Conservation (phyloP, 257 asterid genomes). For the Gentiana straminea region DNA sequence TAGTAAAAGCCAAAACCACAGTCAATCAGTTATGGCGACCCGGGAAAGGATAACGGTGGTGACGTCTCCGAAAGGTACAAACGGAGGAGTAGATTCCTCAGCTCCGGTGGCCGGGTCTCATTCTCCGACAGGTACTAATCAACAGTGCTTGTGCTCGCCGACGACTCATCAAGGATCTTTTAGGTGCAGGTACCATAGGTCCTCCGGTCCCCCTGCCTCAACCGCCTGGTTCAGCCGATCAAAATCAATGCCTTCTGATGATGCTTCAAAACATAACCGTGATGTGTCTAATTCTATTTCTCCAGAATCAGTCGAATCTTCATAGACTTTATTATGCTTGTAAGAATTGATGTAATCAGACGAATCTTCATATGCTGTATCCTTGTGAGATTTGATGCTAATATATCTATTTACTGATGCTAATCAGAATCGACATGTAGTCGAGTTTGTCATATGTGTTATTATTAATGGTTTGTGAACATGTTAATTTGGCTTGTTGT, state of each 20-base stretch:
- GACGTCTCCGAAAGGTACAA: not conserved
- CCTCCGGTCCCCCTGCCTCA: conserved; percentile 9
- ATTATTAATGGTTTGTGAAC: too few relatives aligned
- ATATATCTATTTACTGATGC: too few relatives aligned
- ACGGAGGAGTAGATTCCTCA: not conserved
- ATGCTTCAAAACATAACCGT: not conserved
- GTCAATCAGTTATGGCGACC: not conserved
- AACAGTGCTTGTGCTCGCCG: conserved; percentile 43
- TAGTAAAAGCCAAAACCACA: not conserved
- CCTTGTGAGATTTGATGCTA: too few relatives aligned
- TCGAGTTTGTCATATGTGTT: too few relatives aligned
- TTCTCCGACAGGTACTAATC: conserved; percentile 24
- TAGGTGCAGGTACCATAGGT: conserved; percentile 39
- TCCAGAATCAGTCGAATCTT: conserved; percentile 18
- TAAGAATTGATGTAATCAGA: too few relatives aligned
- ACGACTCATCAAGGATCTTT: conserved; percentile 50
- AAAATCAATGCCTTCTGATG: conserved; percentile 23
- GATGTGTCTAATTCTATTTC: conserved; percentile 8
- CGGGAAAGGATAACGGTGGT: not conserved
- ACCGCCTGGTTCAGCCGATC: conserved; percentile 23
- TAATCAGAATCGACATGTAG: too few relatives aligned
- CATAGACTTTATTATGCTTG: conserved; percentile 1
- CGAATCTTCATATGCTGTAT: too few relatives aligned
- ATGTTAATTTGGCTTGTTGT: too few relatives aligned
- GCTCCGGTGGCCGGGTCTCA: not conserved